Evolutionary conservation across 371 early-diverging fungal species (phyloP).

Genomic region (Chytridiales sp.): DNA sequence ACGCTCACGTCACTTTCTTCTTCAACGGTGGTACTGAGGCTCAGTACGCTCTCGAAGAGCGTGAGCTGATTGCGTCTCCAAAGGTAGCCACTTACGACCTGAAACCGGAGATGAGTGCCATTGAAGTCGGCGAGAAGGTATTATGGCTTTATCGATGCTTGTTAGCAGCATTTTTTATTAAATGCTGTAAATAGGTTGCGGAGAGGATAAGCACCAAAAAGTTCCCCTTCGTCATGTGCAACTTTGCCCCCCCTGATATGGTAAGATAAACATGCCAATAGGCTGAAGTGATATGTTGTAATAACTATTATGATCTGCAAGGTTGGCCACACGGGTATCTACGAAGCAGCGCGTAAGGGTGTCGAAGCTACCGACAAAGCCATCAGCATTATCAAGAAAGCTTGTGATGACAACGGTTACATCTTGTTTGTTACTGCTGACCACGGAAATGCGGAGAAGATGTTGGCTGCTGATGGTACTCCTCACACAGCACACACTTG

Average conservation of each 20-base stretch:
- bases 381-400: conserved; percentile 91
- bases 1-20: conserved; percentile 99
- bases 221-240: conserved; percentile 97
- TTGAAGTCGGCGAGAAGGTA: conserved; percentile 81
- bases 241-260: conserved; percentile 99
- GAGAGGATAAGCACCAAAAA: conserved; percentile 72
- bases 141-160: conserved; percentile 2
- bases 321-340: conserved; percentile 99
- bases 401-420: conserved; percentile 88
- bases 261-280: conserved; percentile 13
- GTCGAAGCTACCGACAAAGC: conserved; percentile 93
- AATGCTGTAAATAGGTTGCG: too few species aligned
- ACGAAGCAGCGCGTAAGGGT: conserved; percentile 91
- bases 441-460: conserved; percentile 99
- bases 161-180: neutral
- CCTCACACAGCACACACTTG: conserved; percentile 98
- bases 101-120: conserved; percentile 94
- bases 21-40: conserved; percentile 98
- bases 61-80: conserved; percentile 88
- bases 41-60: conserved; percentile 83
- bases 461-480: conserved; percentile 82
- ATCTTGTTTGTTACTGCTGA: conserved; percentile 97
- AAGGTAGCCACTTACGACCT: conserved; percentile 97
- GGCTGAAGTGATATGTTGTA: neutral
- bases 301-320: conserved; percentile 3